These are phyloP conservation scores for Pythium rishiriense DNA, from an alignment of 352 stramenopile genomes.

Conservation along the genomic window DNA sequence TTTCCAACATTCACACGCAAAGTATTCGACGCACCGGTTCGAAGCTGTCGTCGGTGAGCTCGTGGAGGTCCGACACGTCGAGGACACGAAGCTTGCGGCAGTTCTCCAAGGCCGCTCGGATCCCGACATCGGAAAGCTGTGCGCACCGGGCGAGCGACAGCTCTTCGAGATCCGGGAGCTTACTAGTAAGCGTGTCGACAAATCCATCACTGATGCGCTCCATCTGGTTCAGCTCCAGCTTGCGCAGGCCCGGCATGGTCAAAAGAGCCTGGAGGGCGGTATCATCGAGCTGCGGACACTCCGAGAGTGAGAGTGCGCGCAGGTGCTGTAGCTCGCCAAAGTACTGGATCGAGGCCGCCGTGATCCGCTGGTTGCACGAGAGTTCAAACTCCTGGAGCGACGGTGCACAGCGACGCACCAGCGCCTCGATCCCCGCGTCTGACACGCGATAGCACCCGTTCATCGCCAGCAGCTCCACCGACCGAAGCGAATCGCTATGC, in stretches of 20 bases:
- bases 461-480: slow-evolving; percentile 66
- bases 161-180: slow-evolving; percentile 56
- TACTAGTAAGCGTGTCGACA: slow-evolving; percentile 43
- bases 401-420: slow-evolving; percentile 68
- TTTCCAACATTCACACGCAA: too few species aligned
- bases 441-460: slow-evolving; percentile 80
- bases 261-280: slow-evolving; percentile 53
- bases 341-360: slow-evolving; percentile 68
- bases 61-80: slow-evolving; percentile 70
- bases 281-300: slow-evolving; percentile 79
- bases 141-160: slow-evolving; percentile 71
- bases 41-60: slow-evolving; percentile 66
- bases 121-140: slow-evolving; percentile 55
- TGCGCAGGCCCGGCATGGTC: slow-evolving; percentile 61
- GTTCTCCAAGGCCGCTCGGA: slow-evolving; percentile 48
- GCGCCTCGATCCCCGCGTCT: slow-evolving; percentile 56
- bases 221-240: slow-evolving; percentile 78
- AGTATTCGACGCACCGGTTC: slow-evolving; percentile 41
- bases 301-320: slow-evolving; percentile 64
- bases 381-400: slow-evolving; percentile 76
- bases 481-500: slow-evolving; percentile 49
- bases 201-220: slow-evolving; percentile 68
- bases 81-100: slow-evolving; percentile 58
- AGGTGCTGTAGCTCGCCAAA: slow-evolving; percentile 69
- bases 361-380: slow-evolving; percentile 84